phyloP scores from a whole-genome alignment of 495 filamentous ascomycete species.

The Aspergillus carlsbadensis region DNA sequence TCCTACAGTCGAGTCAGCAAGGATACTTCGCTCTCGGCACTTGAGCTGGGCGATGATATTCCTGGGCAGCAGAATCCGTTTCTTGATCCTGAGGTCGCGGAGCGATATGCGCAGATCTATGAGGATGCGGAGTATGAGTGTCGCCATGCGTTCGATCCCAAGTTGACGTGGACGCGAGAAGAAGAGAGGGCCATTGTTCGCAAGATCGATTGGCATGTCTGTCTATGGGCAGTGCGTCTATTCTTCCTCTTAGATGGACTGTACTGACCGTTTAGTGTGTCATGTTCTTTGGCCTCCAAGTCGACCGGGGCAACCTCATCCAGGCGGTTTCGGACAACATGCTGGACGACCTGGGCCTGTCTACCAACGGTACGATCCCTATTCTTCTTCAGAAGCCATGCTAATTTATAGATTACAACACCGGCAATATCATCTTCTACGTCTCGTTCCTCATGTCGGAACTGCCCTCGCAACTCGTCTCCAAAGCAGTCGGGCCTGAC shows the following conservation, averaged over 20 bases:
- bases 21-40: not conserved
- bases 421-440: constrained; percentile 32
- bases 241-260: not conserved
- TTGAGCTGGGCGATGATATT: not conserved
- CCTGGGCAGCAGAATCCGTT: constrained; percentile 33
- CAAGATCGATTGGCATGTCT: constrained; percentile 52
- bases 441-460: constrained; percentile 62
- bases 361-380: constrained; percentile 46
- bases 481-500: constrained; percentile 70
- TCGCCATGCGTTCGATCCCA: constrained; percentile 56
- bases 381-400: constrained; percentile 22
- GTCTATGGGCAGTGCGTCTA: constrained; percentile 51
- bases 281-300: constrained; percentile 62
- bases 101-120: constrained; percentile 46
- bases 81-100: constrained; percentile 42
- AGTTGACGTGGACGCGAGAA: constrained; percentile 48
- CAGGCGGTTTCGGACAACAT: constrained; percentile 58
- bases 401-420: constrained; percentile 49
- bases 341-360: constrained; percentile 51
- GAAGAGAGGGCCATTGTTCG: constrained; percentile 53
- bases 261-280: constrained; percentile 24
- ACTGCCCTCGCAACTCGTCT: constrained; percentile 64
- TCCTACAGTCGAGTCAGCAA: not conserved
- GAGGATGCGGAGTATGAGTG: constrained; percentile 52
- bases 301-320: constrained; percentile 56